Evolutionary conservation across 148 eudicot species (phyloP), one percentile per base, ranked within the genome.

Genomic region (Nepenthes gracilis): DNA sequence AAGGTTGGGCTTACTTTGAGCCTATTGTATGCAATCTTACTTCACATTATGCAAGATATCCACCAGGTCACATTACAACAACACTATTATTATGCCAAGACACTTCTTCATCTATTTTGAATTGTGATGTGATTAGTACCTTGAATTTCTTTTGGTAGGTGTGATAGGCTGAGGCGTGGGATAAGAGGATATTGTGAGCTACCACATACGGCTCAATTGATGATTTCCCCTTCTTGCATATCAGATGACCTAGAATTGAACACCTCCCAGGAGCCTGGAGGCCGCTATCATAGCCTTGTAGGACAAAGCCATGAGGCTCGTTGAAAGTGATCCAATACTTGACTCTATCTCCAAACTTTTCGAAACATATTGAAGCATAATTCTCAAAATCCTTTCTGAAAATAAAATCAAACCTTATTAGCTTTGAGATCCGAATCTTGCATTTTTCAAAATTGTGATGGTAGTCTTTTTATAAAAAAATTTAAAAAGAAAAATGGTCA

Each of bases 261-360:
- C 98, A 93, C 60, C 98, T 76, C 33, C 98, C 98, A 0, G 98
- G 98, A 47, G 98, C 98, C 75, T 93, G 98, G 70, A 88, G 55
- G 1, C 98, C 98, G 1, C 67, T 50, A 63, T 93, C 89, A 60
- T 88, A 93, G 23, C 98, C 96, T 61, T 86, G 85, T 47, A 93
- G 86, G 12, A 91, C 71, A 43, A 84, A 71, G 35, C 83, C 85
- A 53, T 73, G 96, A 60, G 98, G 98, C 81, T 93, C 98, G n/a
- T 93, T 93, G 76, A 93, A 80, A 40, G 98, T 93, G 69, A 93
- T 79, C 98, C 98, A 93, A 38, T 84, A 23, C 80, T 93, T 93
- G 62, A 93, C 96, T 77, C 96, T 72, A 62, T 93, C 89, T 14
- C 98, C 98, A 58, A 86, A 93, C 5, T 77, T 91, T 74, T 81